Evolutionary conservation across 495 filamentous ascomycete species (phyloP), one percentile per base, ranked within the genome.

Genomic region (Haplographium delicatum): DNA sequence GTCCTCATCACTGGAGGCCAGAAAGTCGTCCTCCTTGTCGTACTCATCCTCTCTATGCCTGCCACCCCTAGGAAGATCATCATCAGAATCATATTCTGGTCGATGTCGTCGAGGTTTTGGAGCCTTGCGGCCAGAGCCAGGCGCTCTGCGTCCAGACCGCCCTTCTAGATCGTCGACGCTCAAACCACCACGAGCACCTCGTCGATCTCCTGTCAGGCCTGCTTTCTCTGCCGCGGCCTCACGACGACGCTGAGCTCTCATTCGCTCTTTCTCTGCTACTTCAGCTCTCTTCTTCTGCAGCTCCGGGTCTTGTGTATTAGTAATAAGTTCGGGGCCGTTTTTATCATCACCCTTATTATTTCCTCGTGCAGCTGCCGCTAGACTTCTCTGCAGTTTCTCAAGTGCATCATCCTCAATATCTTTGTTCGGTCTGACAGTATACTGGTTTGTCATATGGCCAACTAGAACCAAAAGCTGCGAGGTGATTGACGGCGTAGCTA

Each of bases 301-400:
- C 63, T 94, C 90, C 1, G 91, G 91, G 61, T 96, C 90, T 54
- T 85, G 78, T 5, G 72, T 82, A 13, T 82, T 81, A 46, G 79
- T 72, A 49, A 78, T 73, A 35, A 80, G 67, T 39, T 52, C 56
- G 63, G 75, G 76, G 5, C 73, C 74, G 24, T 43, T 52, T 19
- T 66, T 68, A 53, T 83, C 56, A 30, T 59, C 57, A 35, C 60
- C 60, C 50, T 65, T 60, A 20, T 53, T 27, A 16, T 42, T 60
- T 27, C 69, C 63, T 24, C 69, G 67, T 40, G 68, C 72, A 1
- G 82, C 83, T 13, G 73, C 79, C 7, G 82, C 81, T 51, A 95
- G 68, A 4, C 78, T 78, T 41, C 80, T 80, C 62, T 86, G 86
- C 15, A 95, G 75, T 37, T 78, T 76, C 59, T 86, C 74, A 10